Percentiles rank a stretch among this genome's conserved stretches.
Evolutionary conservation across 306 rosid species (phyloP).

Genomic region (Quercus glauca): DNA sequence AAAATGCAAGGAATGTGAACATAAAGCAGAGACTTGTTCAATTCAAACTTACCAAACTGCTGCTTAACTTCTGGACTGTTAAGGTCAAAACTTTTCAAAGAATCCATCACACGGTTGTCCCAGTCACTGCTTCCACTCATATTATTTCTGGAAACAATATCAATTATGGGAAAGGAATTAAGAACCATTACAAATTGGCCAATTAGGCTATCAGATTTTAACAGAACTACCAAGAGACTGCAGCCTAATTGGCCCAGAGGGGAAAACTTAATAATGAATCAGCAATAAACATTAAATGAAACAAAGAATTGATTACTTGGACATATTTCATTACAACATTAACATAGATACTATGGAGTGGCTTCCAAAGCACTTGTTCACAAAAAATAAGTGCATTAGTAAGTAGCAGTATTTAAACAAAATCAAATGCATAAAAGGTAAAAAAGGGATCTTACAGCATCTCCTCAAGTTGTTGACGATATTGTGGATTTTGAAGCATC

Average conservation of each 20-base stretch:
- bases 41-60: constrained; percentile 74
- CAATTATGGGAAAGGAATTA: constrained; percentile 2
- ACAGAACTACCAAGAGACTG: constrained; percentile 9
- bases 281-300: neutral
- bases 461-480: constrained; percentile 94
- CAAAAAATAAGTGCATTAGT: neutral
- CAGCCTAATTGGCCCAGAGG: constrained; percentile 1
- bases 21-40: neutral
- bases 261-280: neutral
- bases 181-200: constrained; percentile 6
- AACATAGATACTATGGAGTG: neutral
- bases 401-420: neutral
- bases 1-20: constrained; percentile 1
- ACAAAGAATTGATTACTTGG: neutral
- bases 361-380: neutral
- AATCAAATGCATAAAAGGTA: neutral
- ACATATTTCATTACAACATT: neutral
- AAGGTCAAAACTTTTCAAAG: constrained; percentile 91
- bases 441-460: constrained; percentile 72
- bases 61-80: constrained; percentile 94
- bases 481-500: constrained; percentile 95
- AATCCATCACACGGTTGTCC: constrained; percentile 86
- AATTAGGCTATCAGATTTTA: constrained; percentile 4
- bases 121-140: constrained; percentile 84
- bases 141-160: constrained; percentile 53